Evolutionary conservation across 1,284 basidiomycete genomes (phyloP).

Genomic region (Cryptococcus deneoformans): DNA sequence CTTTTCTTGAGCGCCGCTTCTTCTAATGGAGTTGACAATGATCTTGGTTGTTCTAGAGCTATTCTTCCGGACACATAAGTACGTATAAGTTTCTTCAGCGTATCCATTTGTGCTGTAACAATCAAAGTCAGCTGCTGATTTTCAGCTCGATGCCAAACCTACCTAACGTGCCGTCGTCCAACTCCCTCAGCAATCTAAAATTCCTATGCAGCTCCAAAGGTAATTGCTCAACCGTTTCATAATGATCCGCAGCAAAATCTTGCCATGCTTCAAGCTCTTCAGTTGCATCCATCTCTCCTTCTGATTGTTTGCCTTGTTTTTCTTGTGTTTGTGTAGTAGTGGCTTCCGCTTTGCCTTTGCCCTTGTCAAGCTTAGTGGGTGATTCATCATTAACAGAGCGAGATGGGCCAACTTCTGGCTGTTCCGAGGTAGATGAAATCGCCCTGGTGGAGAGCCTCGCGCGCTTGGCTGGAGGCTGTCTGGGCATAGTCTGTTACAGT

Average conservation of each 20-base stretch:
- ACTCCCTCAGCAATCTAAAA: constrained; percentile 71
- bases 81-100: constrained; percentile 35
- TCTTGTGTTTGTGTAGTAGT: not conserved
- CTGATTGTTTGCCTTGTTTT: not conserved
- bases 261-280: constrained; percentile 62
- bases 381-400: no score
- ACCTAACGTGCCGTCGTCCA: constrained; percentile 73
- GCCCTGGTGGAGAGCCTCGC: no score
- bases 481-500: no score
- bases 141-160: constrained; percentile 22
- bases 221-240: constrained; percentile 80
- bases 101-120: constrained; percentile 32
- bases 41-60: constrained; percentile 1
- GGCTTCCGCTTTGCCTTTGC: not conserved
- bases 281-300: not conserved
- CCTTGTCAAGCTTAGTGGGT: not conserved
- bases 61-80: constrained; percentile 21
- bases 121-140: not conserved
- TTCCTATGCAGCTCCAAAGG: constrained; percentile 79
- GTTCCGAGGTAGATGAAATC: no score
- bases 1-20: not conserved
- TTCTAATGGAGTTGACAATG: no score
- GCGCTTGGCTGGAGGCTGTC: no score
- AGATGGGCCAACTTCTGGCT: no score
- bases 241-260: constrained; percentile 70